Evolutionary conservation across 176 grass and related monocot species (phyloP).

Genomic region (Cenchrus purpureus): DNA sequence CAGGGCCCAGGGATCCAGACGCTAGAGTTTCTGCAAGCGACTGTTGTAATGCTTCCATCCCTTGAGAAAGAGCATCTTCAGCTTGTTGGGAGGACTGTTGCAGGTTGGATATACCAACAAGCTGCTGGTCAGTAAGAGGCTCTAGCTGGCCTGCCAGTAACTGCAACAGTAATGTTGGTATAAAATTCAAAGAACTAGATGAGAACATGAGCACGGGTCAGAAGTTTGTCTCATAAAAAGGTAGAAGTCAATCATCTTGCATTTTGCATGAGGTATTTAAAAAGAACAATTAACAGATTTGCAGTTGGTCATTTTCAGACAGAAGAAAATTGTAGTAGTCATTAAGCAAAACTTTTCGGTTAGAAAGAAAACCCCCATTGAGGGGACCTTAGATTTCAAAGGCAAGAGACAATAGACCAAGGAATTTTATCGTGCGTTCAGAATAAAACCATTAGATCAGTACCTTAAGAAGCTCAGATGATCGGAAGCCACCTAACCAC

Average conservation of each 20-base stretch:
- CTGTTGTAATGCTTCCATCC: slow-evolving; percentile 93
- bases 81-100: slow-evolving; percentile 90
- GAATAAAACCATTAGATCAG: slow-evolving; percentile 32
- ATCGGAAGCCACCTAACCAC: slow-evolving; percentile 93
- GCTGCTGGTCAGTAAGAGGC: slow-evolving; percentile 82
- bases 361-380: neutral
- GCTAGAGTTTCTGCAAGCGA: slow-evolving; percentile 81
- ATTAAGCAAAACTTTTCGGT: neutral
- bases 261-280: neutral
- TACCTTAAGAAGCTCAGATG: slow-evolving; percentile 95
- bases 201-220: neutral
- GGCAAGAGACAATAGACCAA: neutral
- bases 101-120: slow-evolving; percentile 74
- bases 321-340: no score
- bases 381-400: neutral
- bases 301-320: neutral
- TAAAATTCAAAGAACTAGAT: slow-evolving; percentile 25
- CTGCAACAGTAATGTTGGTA: slow-evolving; percentile 46
- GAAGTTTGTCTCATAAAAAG: slow-evolving; percentile 18
- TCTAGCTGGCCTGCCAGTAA: slow-evolving; percentile 78
- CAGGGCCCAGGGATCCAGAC: slow-evolving; percentile 70
- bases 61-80: slow-evolving; percentile 90
- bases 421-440: slow-evolving; percentile 28
- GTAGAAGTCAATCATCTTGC: slow-evolving; percentile 15
- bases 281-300: slow-evolving; percentile 11